Percentiles rank a stretch among this genome's conserved stretches.
These are phyloP conservation scores for Lactarius hengduanensis DNA, from an alignment of 768 basidiomycete genomes.

Conservation along the genomic window DNA sequence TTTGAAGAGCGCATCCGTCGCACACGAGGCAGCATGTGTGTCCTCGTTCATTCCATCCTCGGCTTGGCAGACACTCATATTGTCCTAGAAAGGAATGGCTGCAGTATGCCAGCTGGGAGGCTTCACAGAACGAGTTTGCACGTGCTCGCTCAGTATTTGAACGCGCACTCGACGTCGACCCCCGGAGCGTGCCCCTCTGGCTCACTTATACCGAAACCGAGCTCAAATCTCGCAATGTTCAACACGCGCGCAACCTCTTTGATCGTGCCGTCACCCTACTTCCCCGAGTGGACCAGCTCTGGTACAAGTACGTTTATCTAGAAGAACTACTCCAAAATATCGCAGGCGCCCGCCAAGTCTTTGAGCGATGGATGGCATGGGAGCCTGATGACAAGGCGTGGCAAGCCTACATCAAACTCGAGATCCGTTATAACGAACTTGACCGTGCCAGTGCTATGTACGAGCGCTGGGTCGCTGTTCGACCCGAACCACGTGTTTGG, in stretches of 20 bases:
- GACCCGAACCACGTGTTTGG: constrained; percentile 63
- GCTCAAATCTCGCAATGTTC: constrained; percentile 95
- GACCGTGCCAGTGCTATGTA: constrained; percentile 93
- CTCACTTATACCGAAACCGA: constrained; percentile 96
- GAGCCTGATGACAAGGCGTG: constrained; percentile 99
- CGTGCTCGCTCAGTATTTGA: constrained; percentile 95
- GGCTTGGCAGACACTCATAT: constrained; percentile 11
- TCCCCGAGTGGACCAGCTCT: constrained; percentile 93
- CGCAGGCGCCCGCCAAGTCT: constrained; percentile 94
- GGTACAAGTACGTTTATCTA: constrained; percentile 99
- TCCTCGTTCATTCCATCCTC: constrained; percentile 20
- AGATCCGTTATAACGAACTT: constrained; percentile 87
- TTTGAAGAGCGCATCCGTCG: constrained; percentile 87
- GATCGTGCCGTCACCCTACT: constrained; percentile 96
- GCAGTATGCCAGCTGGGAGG: constrained; percentile 87
- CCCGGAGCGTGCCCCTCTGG: constrained; percentile 89
- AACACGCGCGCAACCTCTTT: constrained; percentile 94
- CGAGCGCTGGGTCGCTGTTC: constrained; percentile 83
- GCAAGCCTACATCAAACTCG: constrained; percentile 99
- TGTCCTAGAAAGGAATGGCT: constrained; percentile 75
- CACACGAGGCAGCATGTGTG: constrained; percentile 78
- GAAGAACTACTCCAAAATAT: constrained; percentile 97
- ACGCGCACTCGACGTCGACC: constrained; percentile 93
- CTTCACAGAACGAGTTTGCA: constrained; percentile 94
- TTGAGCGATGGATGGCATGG: constrained; percentile 99